Evolutionary conservation across 768 basidiomycete species (phyloP).

Genomic region (Mrakia blollopis): DNA sequence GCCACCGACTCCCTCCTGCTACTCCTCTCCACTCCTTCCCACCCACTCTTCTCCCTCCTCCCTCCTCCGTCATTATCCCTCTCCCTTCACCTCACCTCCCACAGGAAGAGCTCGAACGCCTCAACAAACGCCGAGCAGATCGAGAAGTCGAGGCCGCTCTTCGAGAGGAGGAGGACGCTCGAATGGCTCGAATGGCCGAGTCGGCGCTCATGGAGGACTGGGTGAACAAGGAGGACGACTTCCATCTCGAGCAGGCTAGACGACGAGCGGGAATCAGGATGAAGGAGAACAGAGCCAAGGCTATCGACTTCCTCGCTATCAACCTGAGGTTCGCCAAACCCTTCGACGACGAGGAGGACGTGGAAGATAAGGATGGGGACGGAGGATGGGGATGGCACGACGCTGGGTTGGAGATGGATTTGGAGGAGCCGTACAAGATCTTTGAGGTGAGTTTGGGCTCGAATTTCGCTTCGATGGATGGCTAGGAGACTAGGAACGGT

Average conservation of each 20-base stretch:
- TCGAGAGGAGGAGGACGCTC: conserved; percentile 85
- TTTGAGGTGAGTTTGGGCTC: conserved; percentile 69
- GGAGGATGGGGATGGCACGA: conserved; percentile 65
- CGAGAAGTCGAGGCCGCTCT: conserved; percentile 82
- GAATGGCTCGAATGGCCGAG: conserved; percentile 83
- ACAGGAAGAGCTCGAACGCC: conserved; percentile 77
- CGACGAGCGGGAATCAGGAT: conserved; percentile 86
- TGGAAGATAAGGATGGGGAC: conserved; percentile 59
- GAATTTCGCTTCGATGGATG: background rate
- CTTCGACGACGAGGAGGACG: conserved; percentile 42
- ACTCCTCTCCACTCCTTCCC: background rate
- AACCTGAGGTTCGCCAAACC: conserved; percentile 86
- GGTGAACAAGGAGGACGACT: conserved; percentile 94
- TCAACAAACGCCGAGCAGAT: conserved; percentile 85
- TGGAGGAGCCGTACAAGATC: conserved; percentile 97
- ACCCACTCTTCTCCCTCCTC: background rate
- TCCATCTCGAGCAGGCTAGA: conserved; percentile 91
- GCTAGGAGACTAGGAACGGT: too few relatives aligned
- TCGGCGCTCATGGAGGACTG: conserved; percentile 97
- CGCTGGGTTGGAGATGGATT: conserved; percentile 88
- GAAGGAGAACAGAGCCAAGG: conserved; percentile 93
- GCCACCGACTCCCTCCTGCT: background rate
- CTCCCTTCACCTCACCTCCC: background rate
- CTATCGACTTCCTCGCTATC: conserved; percentile 94
- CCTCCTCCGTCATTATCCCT: background rate